Evolutionary conservation across 2,329 filamentous ascomycete genomes (phyloP).

Genomic region (Alternaria alternata): DNA sequence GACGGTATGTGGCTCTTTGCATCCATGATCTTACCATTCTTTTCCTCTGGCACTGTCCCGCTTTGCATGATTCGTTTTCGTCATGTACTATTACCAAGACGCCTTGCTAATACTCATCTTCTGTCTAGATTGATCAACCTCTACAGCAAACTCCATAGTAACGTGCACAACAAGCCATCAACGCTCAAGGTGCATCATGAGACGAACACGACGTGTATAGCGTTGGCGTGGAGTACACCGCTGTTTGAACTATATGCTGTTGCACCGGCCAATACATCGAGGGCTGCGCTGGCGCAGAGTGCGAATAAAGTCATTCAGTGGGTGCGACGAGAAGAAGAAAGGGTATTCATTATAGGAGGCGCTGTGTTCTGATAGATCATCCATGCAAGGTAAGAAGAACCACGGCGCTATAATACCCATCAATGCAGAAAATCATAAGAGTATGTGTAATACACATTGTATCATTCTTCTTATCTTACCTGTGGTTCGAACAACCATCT

Average conservation of each 20-base stretch:
- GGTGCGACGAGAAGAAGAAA: slow-evolving; percentile 89
- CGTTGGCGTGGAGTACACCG: slow-evolving; percentile 89
- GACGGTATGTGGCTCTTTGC: slow-evolving; percentile 59
- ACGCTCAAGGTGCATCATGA: slow-evolving; percentile 89
- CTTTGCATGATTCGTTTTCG: not conserved
- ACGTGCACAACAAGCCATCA: slow-evolving; percentile 83
- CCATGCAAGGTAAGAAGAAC: not conserved
- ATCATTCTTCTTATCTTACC: not conserved
- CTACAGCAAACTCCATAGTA: slow-evolving; percentile 84
- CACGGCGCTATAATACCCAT: not conserved
- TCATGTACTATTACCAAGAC: not conserved
- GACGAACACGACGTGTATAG: slow-evolving; percentile 72
- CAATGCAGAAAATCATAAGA: not conserved
- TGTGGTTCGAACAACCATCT: not conserved
- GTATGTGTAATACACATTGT: not conserved
- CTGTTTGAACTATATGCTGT: slow-evolving; percentile 95
- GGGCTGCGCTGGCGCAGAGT: slow-evolving; percentile 77
- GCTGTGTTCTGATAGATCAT: slow-evolving; percentile 67
- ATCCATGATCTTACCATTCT: not conserved
- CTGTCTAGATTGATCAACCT: slow-evolving; percentile 66
- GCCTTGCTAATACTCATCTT: not conserved
- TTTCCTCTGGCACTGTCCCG: not conserved
- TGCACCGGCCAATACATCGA: slow-evolving; percentile 73
- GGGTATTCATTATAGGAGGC: slow-evolving; percentile 96
- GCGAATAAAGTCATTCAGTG: slow-evolving; percentile 91